phyloP scores from a whole-genome alignment of 768 basidiomycete species.

The Hirschioporus abietinus region DNA sequence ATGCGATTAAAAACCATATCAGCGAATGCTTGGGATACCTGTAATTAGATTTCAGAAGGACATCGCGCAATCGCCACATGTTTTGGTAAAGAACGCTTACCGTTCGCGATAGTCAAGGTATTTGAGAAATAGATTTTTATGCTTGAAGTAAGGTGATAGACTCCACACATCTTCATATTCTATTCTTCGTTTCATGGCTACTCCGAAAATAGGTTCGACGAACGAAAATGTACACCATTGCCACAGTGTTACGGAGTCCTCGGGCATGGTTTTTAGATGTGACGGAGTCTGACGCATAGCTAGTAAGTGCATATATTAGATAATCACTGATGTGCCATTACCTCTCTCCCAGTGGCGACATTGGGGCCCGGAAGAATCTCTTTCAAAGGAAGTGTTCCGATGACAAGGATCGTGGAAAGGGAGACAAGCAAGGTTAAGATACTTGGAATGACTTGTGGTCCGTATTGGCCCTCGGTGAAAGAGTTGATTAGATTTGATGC shows the following conservation, averaged over 20 bases:
- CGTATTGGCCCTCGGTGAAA: not conserved
- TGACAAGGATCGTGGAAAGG: slow-evolving; percentile 39
- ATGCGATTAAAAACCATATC: slow-evolving; percentile 54
- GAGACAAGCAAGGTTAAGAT: slow-evolving; percentile 23
- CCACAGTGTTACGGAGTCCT: slow-evolving; percentile 61
- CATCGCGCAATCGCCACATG: not conserved
- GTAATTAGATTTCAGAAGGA: slow-evolving; percentile 8
- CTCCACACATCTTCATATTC: slow-evolving; percentile 50
- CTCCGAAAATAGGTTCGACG: slow-evolving; percentile 53
- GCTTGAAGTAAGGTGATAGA: slow-evolving; percentile 62
- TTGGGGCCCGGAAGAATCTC: slow-evolving; percentile 37
- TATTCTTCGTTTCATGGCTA: slow-evolving; percentile 45
- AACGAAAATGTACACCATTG: slow-evolving; percentile 62
- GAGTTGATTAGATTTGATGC: slow-evolving; percentile 18
- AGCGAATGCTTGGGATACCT: slow-evolving; percentile 54
- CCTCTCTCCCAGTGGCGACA: slow-evolving; percentile 46
- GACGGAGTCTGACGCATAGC: slow-evolving; percentile 40
- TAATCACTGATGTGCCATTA: slow-evolving; percentile 20
- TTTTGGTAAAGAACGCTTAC: slow-evolving; percentile 23
- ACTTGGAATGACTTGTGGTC: slow-evolving; percentile 12
- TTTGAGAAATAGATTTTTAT: slow-evolving; percentile 63
- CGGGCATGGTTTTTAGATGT: slow-evolving; percentile 46
- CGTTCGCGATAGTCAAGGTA: slow-evolving; percentile 45
- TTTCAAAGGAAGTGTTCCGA: slow-evolving; percentile 54
- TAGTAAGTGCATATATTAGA: slow-evolving; percentile 10